Conservation (phyloP, 176 grass and related monocot genomes). For the Microstegium vimineum region DNA sequence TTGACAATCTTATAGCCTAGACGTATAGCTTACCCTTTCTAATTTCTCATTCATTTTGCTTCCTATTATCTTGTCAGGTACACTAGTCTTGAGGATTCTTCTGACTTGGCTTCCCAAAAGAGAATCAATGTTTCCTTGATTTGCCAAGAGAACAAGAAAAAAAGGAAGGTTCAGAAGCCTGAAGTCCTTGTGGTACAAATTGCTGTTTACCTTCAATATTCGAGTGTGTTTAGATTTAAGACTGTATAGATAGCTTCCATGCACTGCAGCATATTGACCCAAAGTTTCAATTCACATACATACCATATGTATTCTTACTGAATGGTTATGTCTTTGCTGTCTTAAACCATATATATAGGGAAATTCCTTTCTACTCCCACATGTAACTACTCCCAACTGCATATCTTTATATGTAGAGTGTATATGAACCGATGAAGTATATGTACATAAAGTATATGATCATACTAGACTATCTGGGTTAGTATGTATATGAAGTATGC, state of each 20-base stretch:
- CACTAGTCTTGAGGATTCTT: conserved; percentile 39
- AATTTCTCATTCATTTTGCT: neutral
- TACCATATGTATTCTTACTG: conserved; percentile 4
- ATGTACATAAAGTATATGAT: no score
- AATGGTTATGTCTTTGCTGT: neutral
- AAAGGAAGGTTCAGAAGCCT: conserved; percentile 43
- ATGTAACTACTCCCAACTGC: no score
- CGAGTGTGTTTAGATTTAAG: neutral
- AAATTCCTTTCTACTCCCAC: no score
- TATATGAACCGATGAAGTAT: no score
- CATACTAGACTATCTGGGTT: no score
- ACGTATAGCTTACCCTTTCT: neutral
- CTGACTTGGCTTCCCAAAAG: conserved; percentile 47
- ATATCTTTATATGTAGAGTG: no score
- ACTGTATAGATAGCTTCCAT: neutral
- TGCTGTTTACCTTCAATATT: neutral
- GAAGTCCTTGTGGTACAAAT: conserved; percentile 33
- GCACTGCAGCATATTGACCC: neutral
- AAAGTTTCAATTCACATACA: neutral
- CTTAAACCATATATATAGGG: neutral
- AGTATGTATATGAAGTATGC: no score
- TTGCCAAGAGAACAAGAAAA: conserved; percentile 53
- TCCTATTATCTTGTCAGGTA: conserved; percentile 44
- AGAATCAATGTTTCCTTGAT: conserved; percentile 44
- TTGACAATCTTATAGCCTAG: neutral